Evolutionary conservation across 495 filamentous ascomycete genomes (phyloP).

Genomic region (Darksidea phi): DNA sequence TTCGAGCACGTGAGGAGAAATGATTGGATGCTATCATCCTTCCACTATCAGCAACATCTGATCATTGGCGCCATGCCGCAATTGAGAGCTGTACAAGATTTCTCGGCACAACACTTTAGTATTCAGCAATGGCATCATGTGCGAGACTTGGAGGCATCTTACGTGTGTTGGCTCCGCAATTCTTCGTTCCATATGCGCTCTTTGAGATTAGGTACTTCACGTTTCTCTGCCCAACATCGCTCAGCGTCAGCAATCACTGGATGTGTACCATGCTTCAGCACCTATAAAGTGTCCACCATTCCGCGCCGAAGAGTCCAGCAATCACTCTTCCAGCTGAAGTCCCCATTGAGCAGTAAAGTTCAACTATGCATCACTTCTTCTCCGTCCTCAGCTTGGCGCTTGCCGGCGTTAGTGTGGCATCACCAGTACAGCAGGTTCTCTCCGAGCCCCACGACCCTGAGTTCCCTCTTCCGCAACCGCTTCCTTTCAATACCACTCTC

Average conservation of each 20-base stretch:
- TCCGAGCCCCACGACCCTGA: not conserved
- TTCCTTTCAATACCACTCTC: constrained; percentile 4
- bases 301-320: too few relatives aligned
- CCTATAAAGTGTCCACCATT: too few relatives aligned
- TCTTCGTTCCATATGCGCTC: not conserved
- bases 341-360: not conserved
- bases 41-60: too few relatives aligned
- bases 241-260: not conserved
- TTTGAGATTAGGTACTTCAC: not conserved
- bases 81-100: too few relatives aligned
- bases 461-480: not conserved
- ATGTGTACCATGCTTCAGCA: too few relatives aligned
- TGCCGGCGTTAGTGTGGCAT: not conserved
- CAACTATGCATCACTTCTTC: not conserved
- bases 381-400: not conserved
- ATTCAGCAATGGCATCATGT: too few relatives aligned
- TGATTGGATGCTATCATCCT: too few relatives aligned
- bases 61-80: too few relatives aligned
- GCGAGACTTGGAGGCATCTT: not conserved
- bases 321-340: too few relatives aligned
- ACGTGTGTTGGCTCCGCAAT: not conserved
- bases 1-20: too few relatives aligned
- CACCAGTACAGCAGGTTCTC: not conserved
- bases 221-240: not conserved
- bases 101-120: too few relatives aligned